Evolutionary conservation across 2,329 filamentous ascomycete species (phyloP).

Genomic region (Fusarium agapanthi): DNA sequence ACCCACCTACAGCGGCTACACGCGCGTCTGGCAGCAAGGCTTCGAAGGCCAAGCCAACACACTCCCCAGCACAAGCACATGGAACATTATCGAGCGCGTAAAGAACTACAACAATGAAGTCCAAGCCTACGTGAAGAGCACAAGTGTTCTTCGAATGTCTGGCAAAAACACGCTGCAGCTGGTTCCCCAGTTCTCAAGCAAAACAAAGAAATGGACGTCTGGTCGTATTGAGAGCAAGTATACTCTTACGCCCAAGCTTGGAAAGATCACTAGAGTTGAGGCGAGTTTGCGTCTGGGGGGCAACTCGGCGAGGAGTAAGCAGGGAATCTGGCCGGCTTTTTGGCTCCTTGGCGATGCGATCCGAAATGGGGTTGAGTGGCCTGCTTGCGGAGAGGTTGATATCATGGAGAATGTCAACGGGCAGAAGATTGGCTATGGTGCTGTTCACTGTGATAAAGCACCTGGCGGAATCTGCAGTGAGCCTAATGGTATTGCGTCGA

Average conservation of each 20-base stretch:
- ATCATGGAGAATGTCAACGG: slow-evolving; percentile 67
- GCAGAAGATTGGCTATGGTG: slow-evolving; percentile 55
- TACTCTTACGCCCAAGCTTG: slow-evolving; percentile 55
- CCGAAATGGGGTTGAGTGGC: slow-evolving; percentile 60
- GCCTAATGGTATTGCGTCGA: slow-evolving; percentile 52
- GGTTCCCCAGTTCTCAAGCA: slow-evolving; percentile 54
- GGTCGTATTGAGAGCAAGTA: slow-evolving; percentile 61
- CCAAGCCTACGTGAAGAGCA: slow-evolving; percentile 58
- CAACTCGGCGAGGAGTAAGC: slow-evolving; percentile 52
- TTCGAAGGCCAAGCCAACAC: slow-evolving; percentile 52
- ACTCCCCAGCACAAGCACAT: slow-evolving; percentile 48
- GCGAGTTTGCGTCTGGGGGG: slow-evolving; percentile 57
- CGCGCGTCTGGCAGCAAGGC: slow-evolving; percentile 53
- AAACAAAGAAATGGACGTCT: slow-evolving; percentile 59
- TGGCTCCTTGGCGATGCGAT: slow-evolving; percentile 64
- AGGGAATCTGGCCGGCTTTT: slow-evolving; percentile 68
- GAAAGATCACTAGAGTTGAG: slow-evolving; percentile 58
- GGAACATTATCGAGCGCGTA: slow-evolving; percentile 53
- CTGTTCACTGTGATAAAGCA: slow-evolving; percentile 59
- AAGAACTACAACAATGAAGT: slow-evolving; percentile 61
- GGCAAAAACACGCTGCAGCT: slow-evolving; percentile 61
- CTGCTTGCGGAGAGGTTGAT: slow-evolving; percentile 64
- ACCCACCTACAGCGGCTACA: slow-evolving; percentile 52
- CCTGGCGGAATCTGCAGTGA: slow-evolving; percentile 62
- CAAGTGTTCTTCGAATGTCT: slow-evolving; percentile 59